Evolutionary conservation across 2,329 filamentous ascomycete genomes (phyloP).

Genomic region (Xylariaceae sp.): DNA sequence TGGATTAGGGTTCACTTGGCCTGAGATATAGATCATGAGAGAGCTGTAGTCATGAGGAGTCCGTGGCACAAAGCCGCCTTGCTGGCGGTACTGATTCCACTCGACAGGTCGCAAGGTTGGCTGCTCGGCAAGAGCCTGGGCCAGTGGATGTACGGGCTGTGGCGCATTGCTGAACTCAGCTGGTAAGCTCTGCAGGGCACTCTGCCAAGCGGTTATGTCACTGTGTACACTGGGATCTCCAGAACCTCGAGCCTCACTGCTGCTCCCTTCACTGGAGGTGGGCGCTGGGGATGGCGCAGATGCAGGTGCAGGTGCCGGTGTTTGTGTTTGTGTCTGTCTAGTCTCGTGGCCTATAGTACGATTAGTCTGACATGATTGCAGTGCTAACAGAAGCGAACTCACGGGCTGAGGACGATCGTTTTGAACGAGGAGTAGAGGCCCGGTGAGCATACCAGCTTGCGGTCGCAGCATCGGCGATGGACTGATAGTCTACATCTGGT

Average conservation of each 20-base stretch:
- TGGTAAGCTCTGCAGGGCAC: conserved; percentile 31
- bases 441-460: conserved; percentile 35
- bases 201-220: conserved; percentile 36
- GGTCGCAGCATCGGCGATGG: conserved; percentile 33
- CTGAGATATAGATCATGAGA: conserved; percentile 40
- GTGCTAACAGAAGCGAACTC: conserved; percentile 4
- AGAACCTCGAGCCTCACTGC: conserved; percentile 4
- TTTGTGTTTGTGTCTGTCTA: not conserved
- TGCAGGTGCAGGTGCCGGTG: not conserved
- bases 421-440: conserved; percentile 22
- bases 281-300: not conserved
- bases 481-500: conserved; percentile 24
- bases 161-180: conserved; percentile 26
- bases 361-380: not conserved
- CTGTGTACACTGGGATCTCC: conserved; percentile 17
- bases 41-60: conserved; percentile 36
- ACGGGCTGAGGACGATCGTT: conserved; percentile 22
- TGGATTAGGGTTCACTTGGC: conserved; percentile 39
- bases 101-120: conserved; percentile 35
- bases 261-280: conserved; percentile 3
- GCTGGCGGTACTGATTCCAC: conserved; percentile 38
- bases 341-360: not conserved
- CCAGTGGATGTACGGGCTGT: conserved; percentile 31
- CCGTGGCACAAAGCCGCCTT: conserved; percentile 36
- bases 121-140: conserved; percentile 30